phyloP scores from a whole-genome alignment of 1,139 yeast species.

The Spencermartinsiella ligniputridi region DNA sequence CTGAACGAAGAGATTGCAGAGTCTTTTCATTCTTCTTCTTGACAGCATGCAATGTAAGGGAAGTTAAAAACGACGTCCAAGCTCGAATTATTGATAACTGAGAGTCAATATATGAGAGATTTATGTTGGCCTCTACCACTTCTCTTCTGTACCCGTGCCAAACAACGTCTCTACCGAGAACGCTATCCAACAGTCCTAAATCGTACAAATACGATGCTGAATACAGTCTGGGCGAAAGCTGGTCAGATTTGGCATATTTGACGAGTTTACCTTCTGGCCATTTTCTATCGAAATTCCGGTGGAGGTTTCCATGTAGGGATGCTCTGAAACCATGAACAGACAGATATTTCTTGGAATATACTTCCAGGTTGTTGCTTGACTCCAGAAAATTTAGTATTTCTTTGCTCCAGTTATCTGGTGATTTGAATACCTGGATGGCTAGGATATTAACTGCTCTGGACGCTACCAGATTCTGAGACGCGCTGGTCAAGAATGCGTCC shows the following conservation, averaged over 20 bases:
- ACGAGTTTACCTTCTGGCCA: constrained; percentile 48
- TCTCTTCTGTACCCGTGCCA: constrained; percentile 56
- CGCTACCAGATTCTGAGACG: constrained; percentile 35
- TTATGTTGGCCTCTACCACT: constrained; percentile 57
- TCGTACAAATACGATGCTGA: constrained; percentile 53
- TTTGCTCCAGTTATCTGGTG: constrained; percentile 22
- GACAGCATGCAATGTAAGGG: constrained; percentile 47
- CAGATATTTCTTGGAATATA: constrained; percentile 15
- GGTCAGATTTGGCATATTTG: constrained; percentile 40
- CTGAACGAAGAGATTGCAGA: constrained; percentile 31
- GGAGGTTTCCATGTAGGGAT: constrained; percentile 44
- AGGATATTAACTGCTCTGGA: constrained; percentile 70
- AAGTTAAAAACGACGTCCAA: constrained; percentile 71
- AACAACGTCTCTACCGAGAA: constrained; percentile 43
- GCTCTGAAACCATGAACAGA: constrained; percentile 41
- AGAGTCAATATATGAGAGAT: constrained; percentile 59
- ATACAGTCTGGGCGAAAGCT: constrained; percentile 29
- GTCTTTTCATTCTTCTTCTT: constrained; percentile 34
- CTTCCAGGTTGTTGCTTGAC: constrained; percentile 30
- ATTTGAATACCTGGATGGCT: constrained; percentile 64
- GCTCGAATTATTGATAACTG: constrained; percentile 69
- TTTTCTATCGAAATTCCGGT: constrained; percentile 42
- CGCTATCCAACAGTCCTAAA: constrained; percentile 56
- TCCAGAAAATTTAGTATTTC: constrained; percentile 38
- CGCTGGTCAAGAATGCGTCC: constrained; percentile 3